Conservation (phyloP, 352 stramenopile genomes). For the Globisporangium nodosum region DNA sequence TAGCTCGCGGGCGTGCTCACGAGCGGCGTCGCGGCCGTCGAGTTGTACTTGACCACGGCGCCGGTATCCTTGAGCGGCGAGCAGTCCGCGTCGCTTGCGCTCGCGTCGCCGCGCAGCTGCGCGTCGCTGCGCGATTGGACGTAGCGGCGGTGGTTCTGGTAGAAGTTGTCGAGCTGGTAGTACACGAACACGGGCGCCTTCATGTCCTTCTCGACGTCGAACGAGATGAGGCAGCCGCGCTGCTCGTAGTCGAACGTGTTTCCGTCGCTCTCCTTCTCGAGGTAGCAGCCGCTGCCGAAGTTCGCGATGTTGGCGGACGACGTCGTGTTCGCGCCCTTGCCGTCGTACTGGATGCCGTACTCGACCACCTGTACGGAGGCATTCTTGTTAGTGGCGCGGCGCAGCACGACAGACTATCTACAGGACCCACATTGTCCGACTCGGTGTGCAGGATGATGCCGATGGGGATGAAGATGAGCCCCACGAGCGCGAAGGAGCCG, state of each 20-base stretch:
- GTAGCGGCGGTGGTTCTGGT: constrained; percentile 98
- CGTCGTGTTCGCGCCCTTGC: constrained; percentile 35
- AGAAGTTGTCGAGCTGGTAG: constrained; percentile 99
- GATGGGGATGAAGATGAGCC: constrained; percentile 93
- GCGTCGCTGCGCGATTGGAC: constrained; percentile 85
- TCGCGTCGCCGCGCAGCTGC: constrained; percentile 80
- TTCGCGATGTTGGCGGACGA: constrained; percentile 53
- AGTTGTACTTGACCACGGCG: constrained; percentile 69
- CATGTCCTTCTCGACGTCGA: constrained; percentile 92
- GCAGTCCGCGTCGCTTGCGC: constrained; percentile 67
- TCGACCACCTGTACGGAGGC: constrained; percentile 61
- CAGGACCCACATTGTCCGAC: constrained; percentile 65
- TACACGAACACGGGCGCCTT: constrained; percentile 95
- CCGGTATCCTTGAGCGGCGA: constrained; percentile 57
- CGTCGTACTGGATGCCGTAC: constrained; percentile 89
- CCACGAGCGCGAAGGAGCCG: constrained; percentile 90
- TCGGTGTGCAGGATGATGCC: constrained; percentile 87
- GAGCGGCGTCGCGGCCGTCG: constrained; percentile 33
- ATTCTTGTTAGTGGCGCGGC: no score
- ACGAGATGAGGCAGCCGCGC: constrained; percentile 75
- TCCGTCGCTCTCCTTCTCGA: constrained; percentile 51
- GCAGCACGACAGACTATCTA: no score
- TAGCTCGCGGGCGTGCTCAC: constrained; percentile 31
- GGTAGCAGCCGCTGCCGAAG: constrained; percentile 52
- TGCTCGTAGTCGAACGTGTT: constrained; percentile 55